Evolutionary conservation across 2,329 filamentous ascomycete genomes (phyloP), one percentile per base, ranked within the genome.

Genomic region (Cladophialophora yegresii): DNA sequence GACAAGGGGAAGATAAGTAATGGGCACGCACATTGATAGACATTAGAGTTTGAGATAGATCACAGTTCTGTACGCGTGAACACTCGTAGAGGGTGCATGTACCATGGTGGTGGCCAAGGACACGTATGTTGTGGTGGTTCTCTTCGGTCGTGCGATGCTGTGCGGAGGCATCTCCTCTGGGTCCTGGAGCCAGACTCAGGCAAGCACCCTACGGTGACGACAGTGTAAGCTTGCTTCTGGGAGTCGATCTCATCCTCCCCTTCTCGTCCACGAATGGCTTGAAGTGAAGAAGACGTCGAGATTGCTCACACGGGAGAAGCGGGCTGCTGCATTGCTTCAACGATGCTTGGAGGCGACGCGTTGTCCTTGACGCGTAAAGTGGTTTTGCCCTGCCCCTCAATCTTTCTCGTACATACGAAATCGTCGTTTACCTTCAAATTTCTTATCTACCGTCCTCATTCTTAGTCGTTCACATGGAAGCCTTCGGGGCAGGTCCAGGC

Each of bases 401-500:
- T 3, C 5, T 43, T n/a, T n/a, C 36, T 2, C 5, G 2, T n/a
- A 16, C 36, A 3, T 7, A 43, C 36, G 36, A 43, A 43, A 43
- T 13, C n/a, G 8, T 43, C 13, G 36, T 6, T 16, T n/a, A 32
- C 56, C 10, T 9, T 16, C 30, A 43, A 16, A 51, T 51, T 45
- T 36, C 20, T 30, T 47, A 6, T 47, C 28, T 20, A 36, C 23
- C 13, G 3, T 22, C 6, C 54, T 58, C 22, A 26, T 16, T 8
- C 36, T 16, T 43, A 16, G 16, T 43, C 36, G 36, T 13, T 1
- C 36, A 43, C 5, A 66, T 68, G 66, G 54, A 64, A 6, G 54
- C 53, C 16, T 20, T 57, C 13, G 58, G 56, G 8, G 43, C 45
- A 23, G 26, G 9, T 3, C 8, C 45, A 26, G 65, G 56, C 53